Base-by-base conservation (phyloP, 2,329 filamentous ascomycete genomes). In the Aspergillus cejpii region DNA sequence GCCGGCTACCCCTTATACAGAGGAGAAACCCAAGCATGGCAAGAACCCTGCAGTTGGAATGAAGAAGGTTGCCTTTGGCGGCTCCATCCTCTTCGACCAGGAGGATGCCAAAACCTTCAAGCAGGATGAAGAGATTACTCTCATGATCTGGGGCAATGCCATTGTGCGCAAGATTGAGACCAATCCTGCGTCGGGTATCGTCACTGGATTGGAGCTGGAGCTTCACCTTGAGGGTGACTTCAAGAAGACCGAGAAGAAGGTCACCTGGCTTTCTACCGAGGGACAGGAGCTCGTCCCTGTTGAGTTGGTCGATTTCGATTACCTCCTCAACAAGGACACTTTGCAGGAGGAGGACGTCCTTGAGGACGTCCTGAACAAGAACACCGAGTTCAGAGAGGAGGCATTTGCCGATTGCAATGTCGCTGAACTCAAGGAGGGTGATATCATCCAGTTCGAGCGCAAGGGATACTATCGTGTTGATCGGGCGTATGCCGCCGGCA, bases 221-320 rank as follows among this genome's bases (percentile, higher is more conserved):
- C 80, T 96, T n/a, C 85, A 97, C 68, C 79, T 96, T 39, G 81
- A 85, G 58, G 90, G 91, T 44, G 91, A 97, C 65, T 87, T 97
- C 67, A 95, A 94, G 76, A 84, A 87, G 62, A 97, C 91, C 0
- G 83, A 88, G 61, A 96, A 96, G 80, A 97, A 97, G 76, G 81
- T 97, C 28, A 96, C 90, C 1, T 97, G 91, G 91, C 74, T 97
- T 38, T 84, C 87, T 1, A 79, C 77, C 0, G 80, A 87, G 54
- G 79, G 79, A 36, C 85, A 91, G 70, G 79, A 85, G 47, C 77
- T 95, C 0, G 76, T 94, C 11, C 81, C 83, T 6, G 83, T 92
- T 17, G 87, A 95, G 68, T 77, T 95, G 8, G 91, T 90, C 70
- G 89, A 96, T 56, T 97, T 96, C 65, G 91, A 95, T 70, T 91